Evolutionary conservation across 2,329 filamentous ascomycete genomes (phyloP), one percentile per base, ranked within the genome.

Genomic region (Hypoxylon sp.): DNA sequence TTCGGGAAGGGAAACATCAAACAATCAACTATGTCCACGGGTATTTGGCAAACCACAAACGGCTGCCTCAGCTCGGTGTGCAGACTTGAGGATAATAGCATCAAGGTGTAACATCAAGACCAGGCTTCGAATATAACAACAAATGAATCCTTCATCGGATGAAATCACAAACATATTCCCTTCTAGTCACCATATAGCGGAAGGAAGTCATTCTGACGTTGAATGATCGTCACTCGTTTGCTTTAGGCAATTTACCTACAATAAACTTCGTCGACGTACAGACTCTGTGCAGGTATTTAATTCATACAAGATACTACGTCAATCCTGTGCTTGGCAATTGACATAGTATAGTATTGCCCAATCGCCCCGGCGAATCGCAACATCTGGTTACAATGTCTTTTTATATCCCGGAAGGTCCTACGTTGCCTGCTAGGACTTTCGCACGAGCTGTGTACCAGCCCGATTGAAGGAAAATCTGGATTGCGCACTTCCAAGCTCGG

Each of bases 171-270:
- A 52, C 12, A 46, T n/a, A 16, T 50, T 21, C 52, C 41, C 23
- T 25, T 60, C 32, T 16, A 3, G 50, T 29, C 14, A 7, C 39
- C 7, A 53, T 46, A 25, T 25, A 19, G 16, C 41, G 47, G 50
- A 51, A 45, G 27, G 2, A 30, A n/a, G 55, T 56, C 25, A 63
- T 47, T 45, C 37, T 68, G 66, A 63, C 59, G 59, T 63, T 63
- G 37, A 32, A 39, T 45, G 51, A 68, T 68, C 54, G 55, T 51
- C 62, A 53, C 5, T 5, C 12, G 16, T 37, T 52, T 6, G 27
- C 39, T 65, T 68, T 65, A 68, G 65, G 58, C 65, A 68, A 68
- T 68, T 67, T 48, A 5, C n/a, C n/a, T n/a, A n/a, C 16, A 46
- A 68, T 29, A 29, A 62, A 51, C 11, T 54, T 41, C 55, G 19